Conservation (phyloP, 371 early-diverging fungal species). For the Rhizopus stolonifer region DNA sequence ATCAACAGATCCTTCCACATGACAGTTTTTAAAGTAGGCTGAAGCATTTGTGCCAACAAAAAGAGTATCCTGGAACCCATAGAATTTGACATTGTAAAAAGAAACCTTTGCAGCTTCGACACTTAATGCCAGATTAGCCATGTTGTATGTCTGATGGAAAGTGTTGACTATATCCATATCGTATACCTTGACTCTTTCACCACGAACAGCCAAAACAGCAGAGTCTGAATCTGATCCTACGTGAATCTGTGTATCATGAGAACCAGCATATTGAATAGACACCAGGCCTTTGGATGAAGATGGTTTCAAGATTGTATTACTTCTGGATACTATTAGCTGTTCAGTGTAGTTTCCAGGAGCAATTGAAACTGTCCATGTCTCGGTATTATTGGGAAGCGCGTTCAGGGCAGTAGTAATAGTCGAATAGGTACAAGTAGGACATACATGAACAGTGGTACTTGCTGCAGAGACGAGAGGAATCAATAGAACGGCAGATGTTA, state of each 20-base stretch:
- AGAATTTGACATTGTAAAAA: conserved; percentile 25
- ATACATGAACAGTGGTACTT: conserved; percentile 1
- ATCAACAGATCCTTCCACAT: conserved; percentile 37
- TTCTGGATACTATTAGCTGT: conserved; percentile 2
- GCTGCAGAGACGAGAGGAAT: background rate
- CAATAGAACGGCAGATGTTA: too few species aligned
- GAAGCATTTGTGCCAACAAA: conserved; percentile 15
- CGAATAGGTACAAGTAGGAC: conserved; percentile 6
- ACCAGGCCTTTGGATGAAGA: conserved; percentile 1
- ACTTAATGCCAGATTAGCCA: conserved; percentile 16
- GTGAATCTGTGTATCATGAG: conserved; percentile 5
- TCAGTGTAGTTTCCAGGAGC: conserved; percentile 21
- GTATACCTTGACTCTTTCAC: conserved; percentile 10
- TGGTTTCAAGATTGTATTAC: conserved; percentile 9
- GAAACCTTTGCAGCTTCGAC: conserved; percentile 17
- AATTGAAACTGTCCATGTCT: conserved; percentile 13
- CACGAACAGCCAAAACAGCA: conserved; percentile 7
- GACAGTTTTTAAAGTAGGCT: conserved; percentile 32
- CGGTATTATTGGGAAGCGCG: conserved; percentile 11
- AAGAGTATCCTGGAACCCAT: conserved; percentile 38
- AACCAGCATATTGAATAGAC: conserved; percentile 3
- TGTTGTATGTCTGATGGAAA: conserved; percentile 8
- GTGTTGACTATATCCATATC: conserved; percentile 10
- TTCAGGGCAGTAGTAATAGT: conserved; percentile 9
- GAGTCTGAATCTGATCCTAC: conserved; percentile 6